Evolutionary conservation across 352 stramenopile species (phyloP).

Genomic region (Phytophthora sojae): DNA sequence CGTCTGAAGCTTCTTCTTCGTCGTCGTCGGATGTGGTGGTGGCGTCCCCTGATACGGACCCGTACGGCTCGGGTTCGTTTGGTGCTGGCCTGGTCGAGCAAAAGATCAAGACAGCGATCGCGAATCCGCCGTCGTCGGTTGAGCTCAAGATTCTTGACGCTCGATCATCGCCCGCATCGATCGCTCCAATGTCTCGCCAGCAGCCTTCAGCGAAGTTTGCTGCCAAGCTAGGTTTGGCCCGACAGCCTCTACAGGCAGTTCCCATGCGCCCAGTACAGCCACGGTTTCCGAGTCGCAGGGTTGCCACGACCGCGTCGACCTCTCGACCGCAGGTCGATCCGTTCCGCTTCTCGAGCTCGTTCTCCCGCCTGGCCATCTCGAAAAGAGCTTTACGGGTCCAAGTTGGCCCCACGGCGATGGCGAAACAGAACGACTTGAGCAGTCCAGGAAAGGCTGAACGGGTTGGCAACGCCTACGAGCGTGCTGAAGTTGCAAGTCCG

Average conservation of each 20-base stretch:
- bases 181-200: conserved; percentile 4
- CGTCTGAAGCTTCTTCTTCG: neutral
- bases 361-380: conserved; percentile 27
- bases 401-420: conserved; percentile 7
- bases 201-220: conserved; percentile 25
- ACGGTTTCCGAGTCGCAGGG: conserved; percentile 13
- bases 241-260: conserved; percentile 22
- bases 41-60: conserved; percentile 59
- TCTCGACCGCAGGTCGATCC: conserved; percentile 5
- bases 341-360: conserved; percentile 32
- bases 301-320: neutral
- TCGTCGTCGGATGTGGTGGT: conserved; percentile 41
- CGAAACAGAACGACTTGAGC: neutral
- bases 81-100: conserved; percentile 63
- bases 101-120: conserved; percentile 55
- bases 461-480: neutral
- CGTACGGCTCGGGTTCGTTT: conserved; percentile 69
- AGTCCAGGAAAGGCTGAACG: neutral
- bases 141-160: conserved; percentile 21
- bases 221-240: conserved; percentile 22
- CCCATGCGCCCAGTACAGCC: conserved; percentile 10
- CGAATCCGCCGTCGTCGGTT: conserved; percentile 13
- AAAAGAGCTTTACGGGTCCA: conserved; percentile 14
- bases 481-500: neutral
- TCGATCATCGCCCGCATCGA: neutral